phyloP scores from a whole-genome alignment of 2,329 filamentous ascomycete species.

The Hymenoscyphus albidus region DNA sequence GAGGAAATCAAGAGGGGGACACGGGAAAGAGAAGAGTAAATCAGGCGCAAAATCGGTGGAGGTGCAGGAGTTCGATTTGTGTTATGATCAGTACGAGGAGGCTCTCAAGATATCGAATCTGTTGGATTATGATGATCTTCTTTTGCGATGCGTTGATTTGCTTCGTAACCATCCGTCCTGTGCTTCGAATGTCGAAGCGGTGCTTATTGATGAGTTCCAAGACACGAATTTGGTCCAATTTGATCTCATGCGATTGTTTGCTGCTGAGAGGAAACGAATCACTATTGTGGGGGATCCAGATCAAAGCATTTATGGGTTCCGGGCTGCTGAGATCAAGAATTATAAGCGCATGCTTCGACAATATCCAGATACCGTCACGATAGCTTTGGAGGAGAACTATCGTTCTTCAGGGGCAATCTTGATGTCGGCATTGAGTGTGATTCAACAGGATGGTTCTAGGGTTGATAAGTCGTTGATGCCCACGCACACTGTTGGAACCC shows the following conservation, averaged over 20 bases:
- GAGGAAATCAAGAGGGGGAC: slow-evolving; percentile 54
- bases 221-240: slow-evolving; percentile 96
- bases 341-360: slow-evolving; percentile 71
- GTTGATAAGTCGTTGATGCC: slow-evolving; percentile 77
- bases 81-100: slow-evolving; percentile 73
- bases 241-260: slow-evolving; percentile 86
- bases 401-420: slow-evolving; percentile 85
- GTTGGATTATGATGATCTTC: slow-evolving; percentile 90
- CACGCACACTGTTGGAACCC: slow-evolving; percentile 74
- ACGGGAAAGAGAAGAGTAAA: slow-evolving; percentile 38
- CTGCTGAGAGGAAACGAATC: slow-evolving; percentile 67
- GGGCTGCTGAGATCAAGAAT: slow-evolving; percentile 88
- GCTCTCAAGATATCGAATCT: slow-evolving; percentile 73
- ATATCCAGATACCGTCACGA: slow-evolving; percentile 73
- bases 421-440: slow-evolving; percentile 74
- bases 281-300: slow-evolving; percentile 96
- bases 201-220: slow-evolving; percentile 96
- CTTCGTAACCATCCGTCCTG: slow-evolving; percentile 70
- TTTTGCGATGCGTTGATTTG: slow-evolving; percentile 78
- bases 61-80: slow-evolving; percentile 63
- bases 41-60: slow-evolving; percentile 40
- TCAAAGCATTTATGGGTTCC: slow-evolving; percentile 96
- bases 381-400: slow-evolving; percentile 91
- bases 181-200: slow-evolving; percentile 83
- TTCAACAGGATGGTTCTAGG: slow-evolving; percentile 80